Evolutionary conservation across 192 early-diverging fungal genomes (phyloP).

Genomic region (Umbelopsis vinacea): DNA sequence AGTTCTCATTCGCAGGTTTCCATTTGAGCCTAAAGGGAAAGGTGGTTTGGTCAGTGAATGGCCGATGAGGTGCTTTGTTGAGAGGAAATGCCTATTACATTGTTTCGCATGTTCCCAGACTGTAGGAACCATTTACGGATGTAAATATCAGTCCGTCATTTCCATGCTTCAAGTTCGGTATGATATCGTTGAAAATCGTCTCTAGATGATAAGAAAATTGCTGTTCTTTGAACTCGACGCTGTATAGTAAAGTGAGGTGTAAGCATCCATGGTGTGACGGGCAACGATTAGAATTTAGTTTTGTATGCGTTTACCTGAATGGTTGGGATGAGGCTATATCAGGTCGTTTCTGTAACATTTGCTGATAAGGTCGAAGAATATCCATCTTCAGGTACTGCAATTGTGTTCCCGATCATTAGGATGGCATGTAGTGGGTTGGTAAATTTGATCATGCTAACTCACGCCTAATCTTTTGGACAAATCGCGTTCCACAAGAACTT

Average conservation of each 20-base stretch:
- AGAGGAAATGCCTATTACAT: slow-evolving; percentile 53
- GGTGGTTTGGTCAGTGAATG: neutral
- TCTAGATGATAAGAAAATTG: slow-evolving; percentile 67
- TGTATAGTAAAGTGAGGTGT: slow-evolving; percentile 27
- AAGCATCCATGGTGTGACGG: neutral
- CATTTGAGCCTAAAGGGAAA: slow-evolving; percentile 73
- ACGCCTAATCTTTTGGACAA: slow-evolving; percentile 76
- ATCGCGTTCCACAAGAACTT: slow-evolving; percentile 57
- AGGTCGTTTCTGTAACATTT: slow-evolving; percentile 45
- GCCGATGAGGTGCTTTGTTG: neutral
- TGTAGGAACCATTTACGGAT: slow-evolving; percentile 63
- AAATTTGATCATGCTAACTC: slow-evolving; percentile 27
- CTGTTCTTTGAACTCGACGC: slow-evolving; percentile 70
- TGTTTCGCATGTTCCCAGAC: slow-evolving; percentile 65
- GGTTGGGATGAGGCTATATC: slow-evolving; percentile 48
- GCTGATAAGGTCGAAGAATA: slow-evolving; percentile 68
- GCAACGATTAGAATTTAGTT: neutral
- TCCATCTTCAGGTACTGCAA: slow-evolving; percentile 64
- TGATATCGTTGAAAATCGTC: slow-evolving; percentile 57
- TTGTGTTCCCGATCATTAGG: neutral
- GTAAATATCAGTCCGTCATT: slow-evolving; percentile 82
- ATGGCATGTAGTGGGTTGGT: neutral
- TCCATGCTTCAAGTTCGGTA: slow-evolving; percentile 67
- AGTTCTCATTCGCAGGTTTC: slow-evolving; percentile 85
- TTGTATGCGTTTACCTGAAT: slow-evolving; percentile 49